A percentile compares a stretch with the other conserved stretches of the same genome.
Conservation (phyloP, 164 flowering plant species). For the Nelumbo lutea region DNA sequence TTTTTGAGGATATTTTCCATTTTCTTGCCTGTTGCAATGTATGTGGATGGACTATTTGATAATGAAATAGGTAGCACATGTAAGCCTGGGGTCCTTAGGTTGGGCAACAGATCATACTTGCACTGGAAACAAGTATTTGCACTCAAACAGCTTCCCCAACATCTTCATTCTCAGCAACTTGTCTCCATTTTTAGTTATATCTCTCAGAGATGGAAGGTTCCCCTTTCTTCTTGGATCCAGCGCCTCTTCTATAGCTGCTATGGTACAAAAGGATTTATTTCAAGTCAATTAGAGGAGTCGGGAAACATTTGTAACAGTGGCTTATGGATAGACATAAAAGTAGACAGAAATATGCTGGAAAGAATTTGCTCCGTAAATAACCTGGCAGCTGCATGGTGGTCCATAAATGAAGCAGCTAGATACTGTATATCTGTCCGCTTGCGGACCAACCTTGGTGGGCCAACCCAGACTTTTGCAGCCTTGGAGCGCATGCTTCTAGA, state of each 20-base stretch:
- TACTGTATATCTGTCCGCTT: slow-evolving; percentile 74
- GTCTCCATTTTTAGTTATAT: slow-evolving; percentile 83
- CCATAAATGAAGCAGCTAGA: slow-evolving; percentile 92
- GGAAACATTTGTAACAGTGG: slow-evolving; percentile 31
- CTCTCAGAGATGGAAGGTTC: slow-evolving; percentile 91
- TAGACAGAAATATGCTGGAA: slow-evolving; percentile 60
- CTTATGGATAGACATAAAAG: slow-evolving; percentile 42
- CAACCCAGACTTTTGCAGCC: slow-evolving; percentile 96
- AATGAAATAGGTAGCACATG: slow-evolving; percentile 25
- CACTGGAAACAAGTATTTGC: slow-evolving; percentile 88
- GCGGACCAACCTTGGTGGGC: slow-evolving; percentile 97
- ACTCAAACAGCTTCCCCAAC: slow-evolving; percentile 62
- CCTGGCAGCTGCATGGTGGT: slow-evolving; percentile 93
- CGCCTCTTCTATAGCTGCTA: slow-evolving; percentile 60
- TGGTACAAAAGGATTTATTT: slow-evolving; percentile 35
- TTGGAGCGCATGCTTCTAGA: slow-evolving; percentile 95
- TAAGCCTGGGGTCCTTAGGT: slow-evolving; percentile 26
- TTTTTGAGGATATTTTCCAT: slow-evolving; percentile 58
- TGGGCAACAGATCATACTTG: slow-evolving; percentile 35
- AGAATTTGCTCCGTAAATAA: slow-evolving; percentile 56
- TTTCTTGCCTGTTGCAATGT: slow-evolving; percentile 53
- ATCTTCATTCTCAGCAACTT: slow-evolving; percentile 80
- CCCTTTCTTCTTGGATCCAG: slow-evolving; percentile 88
- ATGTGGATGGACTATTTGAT: slow-evolving; percentile 51
- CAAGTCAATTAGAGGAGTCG: slow-evolving; percentile 45